Evolutionary conservation across 441 rosid genomes (phyloP).

Genomic region (Iberis amara): DNA sequence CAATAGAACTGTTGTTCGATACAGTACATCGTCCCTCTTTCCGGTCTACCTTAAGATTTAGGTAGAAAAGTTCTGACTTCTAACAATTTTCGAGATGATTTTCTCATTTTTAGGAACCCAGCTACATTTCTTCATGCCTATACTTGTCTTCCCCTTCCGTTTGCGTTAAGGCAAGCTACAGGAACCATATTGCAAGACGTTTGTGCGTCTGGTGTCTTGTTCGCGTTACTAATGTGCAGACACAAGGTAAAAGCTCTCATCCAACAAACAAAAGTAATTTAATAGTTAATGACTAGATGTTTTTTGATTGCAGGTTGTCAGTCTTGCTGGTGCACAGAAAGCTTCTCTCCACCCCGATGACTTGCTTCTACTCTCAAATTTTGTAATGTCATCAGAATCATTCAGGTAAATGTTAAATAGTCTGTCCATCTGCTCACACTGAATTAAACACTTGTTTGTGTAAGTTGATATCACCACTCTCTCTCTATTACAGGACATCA

Average conservation of each 20-base stretch:
- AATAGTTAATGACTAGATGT: conserved; percentile 1
- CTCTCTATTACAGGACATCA: conserved; percentile 65
- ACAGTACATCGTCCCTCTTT: conserved; percentile 8
- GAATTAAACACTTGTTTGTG: conserved; percentile 12
- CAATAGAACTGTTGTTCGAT: not conserved
- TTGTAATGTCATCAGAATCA: conserved; percentile 86
- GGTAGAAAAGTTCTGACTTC: not conserved
- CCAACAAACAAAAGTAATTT: not conserved
- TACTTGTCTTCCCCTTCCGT: conserved; percentile 94
- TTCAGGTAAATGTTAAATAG: conserved; percentile 55
- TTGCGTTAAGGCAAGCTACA: conserved; percentile 82
- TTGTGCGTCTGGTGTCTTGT: conserved; percentile 88
- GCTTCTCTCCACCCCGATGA: conserved; percentile 98
- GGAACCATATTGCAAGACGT: conserved; percentile 92
- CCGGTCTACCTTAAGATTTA: not conserved
- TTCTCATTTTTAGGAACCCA: conserved; percentile 54
- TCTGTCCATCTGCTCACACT: not conserved
- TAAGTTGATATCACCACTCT: conserved; percentile 23
- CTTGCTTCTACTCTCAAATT: conserved; percentile 84
- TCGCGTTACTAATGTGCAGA: conserved; percentile 87
- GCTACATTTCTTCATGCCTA: conserved; percentile 97
- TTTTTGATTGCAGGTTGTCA: conserved; percentile 59
- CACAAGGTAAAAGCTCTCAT: conserved; percentile 54
- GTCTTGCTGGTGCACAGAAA: conserved; percentile 95
- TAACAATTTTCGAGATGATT: conserved; percentile 16